Evolutionary conservation across 164 flowering plant genomes (phyloP).

Genomic region (Vitis vinifera): DNA sequence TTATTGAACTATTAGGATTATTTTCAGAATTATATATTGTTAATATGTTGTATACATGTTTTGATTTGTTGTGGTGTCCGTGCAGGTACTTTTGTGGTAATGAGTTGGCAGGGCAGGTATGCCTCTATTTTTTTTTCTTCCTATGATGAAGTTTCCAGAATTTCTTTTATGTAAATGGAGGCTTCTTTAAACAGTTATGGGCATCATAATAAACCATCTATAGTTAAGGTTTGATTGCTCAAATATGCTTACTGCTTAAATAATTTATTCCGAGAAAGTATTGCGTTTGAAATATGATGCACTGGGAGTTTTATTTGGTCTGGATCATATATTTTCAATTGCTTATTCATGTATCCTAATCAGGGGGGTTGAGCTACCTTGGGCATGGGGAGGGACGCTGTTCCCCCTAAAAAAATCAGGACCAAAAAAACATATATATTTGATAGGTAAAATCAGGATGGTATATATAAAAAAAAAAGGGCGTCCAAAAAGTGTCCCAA

Average conservation of each 20-base stretch:
- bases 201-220: no score
- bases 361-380: no score
- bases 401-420: no score
- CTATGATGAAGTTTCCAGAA: neutral
- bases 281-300: neutral
- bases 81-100: constrained; percentile 71
- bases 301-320: neutral
- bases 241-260: neutral
- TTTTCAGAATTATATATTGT: neutral
- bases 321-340: no score
- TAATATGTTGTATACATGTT: neutral
- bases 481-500: no score
- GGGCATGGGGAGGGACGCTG: no score
- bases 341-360: no score
- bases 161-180: neutral
- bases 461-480: no score
- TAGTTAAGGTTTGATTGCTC: no score
- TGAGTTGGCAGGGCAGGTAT: constrained; percentile 71
- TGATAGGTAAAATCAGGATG: no score
- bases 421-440: no score
- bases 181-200: neutral
- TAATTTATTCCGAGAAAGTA: neutral
- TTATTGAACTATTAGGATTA: no score
- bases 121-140: neutral
- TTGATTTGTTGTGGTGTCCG: constrained; percentile 9